These are phyloP conservation scores for Fusarium xylarioides DNA, from an alignment of 2,329 filamentous ascomycete genomes.

Conservation along the genomic window DNA sequence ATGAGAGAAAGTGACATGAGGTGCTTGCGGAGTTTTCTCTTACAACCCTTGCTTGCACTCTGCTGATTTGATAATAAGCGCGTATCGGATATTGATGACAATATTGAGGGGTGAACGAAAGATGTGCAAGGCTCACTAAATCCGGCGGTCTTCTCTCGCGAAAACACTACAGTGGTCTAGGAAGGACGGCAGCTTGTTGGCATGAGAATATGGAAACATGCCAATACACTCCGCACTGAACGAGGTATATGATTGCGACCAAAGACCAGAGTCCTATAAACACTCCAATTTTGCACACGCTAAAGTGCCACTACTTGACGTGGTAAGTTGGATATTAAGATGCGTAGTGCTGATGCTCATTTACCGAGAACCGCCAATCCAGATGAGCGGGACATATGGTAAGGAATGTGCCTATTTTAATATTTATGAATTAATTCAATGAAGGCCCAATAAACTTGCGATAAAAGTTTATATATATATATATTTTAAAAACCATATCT, in stretches of 20 bases:
- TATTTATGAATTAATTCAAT: neutral
- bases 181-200: neutral
- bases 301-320: constrained; percentile 23
- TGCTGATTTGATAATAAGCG: constrained; percentile 25
- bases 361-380: constrained; percentile 21
- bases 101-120: neutral
- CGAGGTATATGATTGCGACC: neutral
- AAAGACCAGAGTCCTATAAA: neutral
- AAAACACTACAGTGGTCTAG: constrained; percentile 8
- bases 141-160: neutral
- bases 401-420: neutral
- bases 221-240: neutral
- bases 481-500: neutral
- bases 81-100: constrained; percentile 7
- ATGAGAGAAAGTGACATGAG: neutral
- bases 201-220: neutral
- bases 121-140: neutral
- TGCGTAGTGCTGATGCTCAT: constrained; percentile 31
- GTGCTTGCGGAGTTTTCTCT: neutral
- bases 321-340: neutral
- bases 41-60: neutral
- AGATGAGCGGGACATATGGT: constrained; percentile 6
- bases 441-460: neutral
- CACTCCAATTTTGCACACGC: neutral
- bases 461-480: neutral